Conservation (phyloP, 2,329 filamentous ascomycete genomes). For the Graphium sp. region DNA sequence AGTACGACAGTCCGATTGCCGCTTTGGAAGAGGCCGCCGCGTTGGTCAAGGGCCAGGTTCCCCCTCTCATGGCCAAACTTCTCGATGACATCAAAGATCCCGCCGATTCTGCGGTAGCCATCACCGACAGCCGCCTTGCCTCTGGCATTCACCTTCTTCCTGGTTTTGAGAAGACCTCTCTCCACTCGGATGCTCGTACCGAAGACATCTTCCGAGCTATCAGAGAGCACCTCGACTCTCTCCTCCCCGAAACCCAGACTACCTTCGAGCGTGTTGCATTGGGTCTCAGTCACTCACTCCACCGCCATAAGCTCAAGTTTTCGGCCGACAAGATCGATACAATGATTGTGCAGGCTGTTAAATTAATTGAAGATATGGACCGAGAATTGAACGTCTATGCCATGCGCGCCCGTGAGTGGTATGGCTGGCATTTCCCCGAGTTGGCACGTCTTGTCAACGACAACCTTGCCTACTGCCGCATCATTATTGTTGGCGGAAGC, state of each 20-base stretch:
- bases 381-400: constrained; percentile 98
- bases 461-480: constrained; percentile 82
- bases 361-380: constrained; percentile 85
- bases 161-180: constrained; percentile 65
- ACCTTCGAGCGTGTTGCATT: constrained; percentile 90
- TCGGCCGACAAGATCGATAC: constrained; percentile 97
- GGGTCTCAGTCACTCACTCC: constrained; percentile 91
- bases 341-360: constrained; percentile 97
- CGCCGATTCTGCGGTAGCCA: constrained; percentile 89
- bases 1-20: constrained; percentile 85
- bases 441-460: constrained; percentile 94
- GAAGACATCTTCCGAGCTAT: constrained; percentile 89
- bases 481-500: constrained; percentile 81
- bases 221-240: constrained; percentile 72
- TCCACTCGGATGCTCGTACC: constrained; percentile 52
- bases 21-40: constrained; percentile 83
- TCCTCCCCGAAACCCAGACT: constrained; percentile 73
- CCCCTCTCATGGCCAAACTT: constrained; percentile 65
- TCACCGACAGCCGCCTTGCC: constrained; percentile 84
- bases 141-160: constrained; percentile 87
- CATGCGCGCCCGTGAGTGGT: constrained; percentile 99
- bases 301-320: constrained; percentile 96
- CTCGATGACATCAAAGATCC: constrained; percentile 89
- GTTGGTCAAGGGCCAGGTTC: constrained; percentile 87
- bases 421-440: constrained; percentile 99